Base-by-base conservation (phyloP, 306 rosid genomes). In the Dalbergia cultrata region DNA sequence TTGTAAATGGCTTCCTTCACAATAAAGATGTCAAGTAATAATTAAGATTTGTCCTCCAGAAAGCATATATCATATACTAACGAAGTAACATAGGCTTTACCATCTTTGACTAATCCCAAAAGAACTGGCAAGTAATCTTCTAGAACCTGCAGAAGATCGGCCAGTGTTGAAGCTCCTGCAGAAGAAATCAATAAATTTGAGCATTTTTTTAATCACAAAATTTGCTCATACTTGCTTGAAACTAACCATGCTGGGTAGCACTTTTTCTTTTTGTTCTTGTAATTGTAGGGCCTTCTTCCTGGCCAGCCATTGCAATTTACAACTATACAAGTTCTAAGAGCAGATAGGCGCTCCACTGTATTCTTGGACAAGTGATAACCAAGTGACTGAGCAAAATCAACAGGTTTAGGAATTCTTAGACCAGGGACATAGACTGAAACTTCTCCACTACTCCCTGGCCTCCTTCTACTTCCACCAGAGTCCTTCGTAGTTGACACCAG, bases 371-470 rank as follows among this genome's bases (percentile, higher is more conserved):
- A 87, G 86, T 80, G 82, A 80, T 93, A 94, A 58, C 92, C 91
- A 39, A 93, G 91, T 63, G 89, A 59, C 49, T 86, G 92, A 39
- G 89, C 66, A 92, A 93, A 93, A 89, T 95, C 99, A 78, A 89
- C 97, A 52, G 97, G 93, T 88, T 89, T 93, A 53, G 99, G 98
- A 82, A 93, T 90, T 72, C 99, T 87, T 79, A 95, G 72, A 87
- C 98, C 99, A 43, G 99, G 98, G 88, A 93, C 98, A 80, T 95
- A 95, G 33, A 90, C 97, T 22, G 94, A 95, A 82, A 95, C 92
- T 13, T 95, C 99, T 67, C 99, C 99, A 43, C 93, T 95, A 84
- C 94, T 95, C 70, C 94, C 90, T 0, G 99, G 99, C 83, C 89
- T 87, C 87, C 95, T 89, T 80, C 99, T 90, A 82, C 81, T 90